Base-by-base conservation (phyloP, 2,329 filamentous ascomycete genomes). In the Chrysoporthe austroafricana region DNA sequence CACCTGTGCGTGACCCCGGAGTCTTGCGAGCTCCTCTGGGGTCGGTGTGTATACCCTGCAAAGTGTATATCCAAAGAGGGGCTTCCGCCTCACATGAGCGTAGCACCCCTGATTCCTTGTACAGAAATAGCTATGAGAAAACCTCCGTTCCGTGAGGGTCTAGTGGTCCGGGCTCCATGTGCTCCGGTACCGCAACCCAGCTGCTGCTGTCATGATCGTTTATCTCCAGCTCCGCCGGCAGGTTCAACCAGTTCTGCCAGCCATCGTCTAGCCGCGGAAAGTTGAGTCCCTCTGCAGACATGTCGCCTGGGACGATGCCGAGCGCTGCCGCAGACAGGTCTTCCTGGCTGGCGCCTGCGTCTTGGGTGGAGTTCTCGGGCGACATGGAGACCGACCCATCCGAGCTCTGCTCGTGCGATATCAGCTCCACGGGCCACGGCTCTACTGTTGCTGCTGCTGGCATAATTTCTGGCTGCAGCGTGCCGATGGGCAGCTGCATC, bases 221-320 rank as follows among this genome's bases (percentile, higher is more conserved):
- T 26, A 48, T 16, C 39, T 64, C 63, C 21, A 46, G 43, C 52
- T 64, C 63, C 5, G 54, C 54, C 3, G 63, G 63, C 42, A 64
- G 26, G 26, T 64, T 64, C 7, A 64, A 14, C 63, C 63, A 64
- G 42, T 58, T 64, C 54, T 64, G 63, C 63, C 63, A 64, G 14
- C 63, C 56, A 14, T 64, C 63, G 16, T 64, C 63, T 8, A 64
- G 39, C 52, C 50, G 63, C 42, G 63, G 63, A 18, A 64, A 64
- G 32, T 58, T 64, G 14, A 64, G 63, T 18, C 63, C 63, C 11
- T 64, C 63, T 26, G 56, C 63, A 32, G 60, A 61, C n/a, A 61
- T 46, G 59, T 46, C 43, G 16, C 42, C 36, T 4, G 57, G 42
- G 9, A 44, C n/a, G 26, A 61, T n/a, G 21, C 59, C 60, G 5